Evolutionary conservation across 441 rosid species (phyloP), one percentile per base, ranked within the genome.

Genomic region (Macaranga tanarius): DNA sequence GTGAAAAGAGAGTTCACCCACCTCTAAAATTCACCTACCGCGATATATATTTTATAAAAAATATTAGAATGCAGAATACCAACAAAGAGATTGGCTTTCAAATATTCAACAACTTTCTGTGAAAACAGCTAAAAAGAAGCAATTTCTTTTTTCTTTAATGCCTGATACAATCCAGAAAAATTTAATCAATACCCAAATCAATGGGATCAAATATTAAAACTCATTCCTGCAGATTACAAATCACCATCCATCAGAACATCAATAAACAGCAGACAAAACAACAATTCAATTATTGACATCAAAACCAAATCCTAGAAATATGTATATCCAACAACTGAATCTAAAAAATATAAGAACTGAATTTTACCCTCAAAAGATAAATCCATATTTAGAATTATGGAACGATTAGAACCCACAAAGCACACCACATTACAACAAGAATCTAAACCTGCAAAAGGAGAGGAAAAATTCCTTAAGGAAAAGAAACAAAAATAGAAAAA

Each of bases 341-440:
- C 51, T 8, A 31, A 40, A 62, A 17, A 56, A 50, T 50, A 62
- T 5, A 38, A 13, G 15, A 12, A 38, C 34, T 5, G 59, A 69
- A 69, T 44, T 44, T 63, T 80, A 87, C 91, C 86, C 62, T 81
- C 85, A 58, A 83, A 79, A 77, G 84, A 67, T 55, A 82, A 84
- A 77, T 84, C 90, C 88, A 83, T 86, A 13, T 77, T 40, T 57
- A 77, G 61, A 72, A 74, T 45, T 61, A 79, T 23, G 22, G 51
- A 74, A 73, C 8, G 73, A 83, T 50, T 40, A 74, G 50, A 74
- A 69, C 78, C 72, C 75, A 62, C 77, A 74, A 79, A 83, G 86
- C 81, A 76, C 77, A 80, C 80, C 84, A 83, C 92, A 89, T 90
- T 87, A 86, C 82, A 62, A 75, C 40, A 77, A 80, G 62, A 82